These are phyloP conservation scores for Pythium volutum DNA, from an alignment of 352 stramenopile genomes.

Conservation along the genomic window DNA sequence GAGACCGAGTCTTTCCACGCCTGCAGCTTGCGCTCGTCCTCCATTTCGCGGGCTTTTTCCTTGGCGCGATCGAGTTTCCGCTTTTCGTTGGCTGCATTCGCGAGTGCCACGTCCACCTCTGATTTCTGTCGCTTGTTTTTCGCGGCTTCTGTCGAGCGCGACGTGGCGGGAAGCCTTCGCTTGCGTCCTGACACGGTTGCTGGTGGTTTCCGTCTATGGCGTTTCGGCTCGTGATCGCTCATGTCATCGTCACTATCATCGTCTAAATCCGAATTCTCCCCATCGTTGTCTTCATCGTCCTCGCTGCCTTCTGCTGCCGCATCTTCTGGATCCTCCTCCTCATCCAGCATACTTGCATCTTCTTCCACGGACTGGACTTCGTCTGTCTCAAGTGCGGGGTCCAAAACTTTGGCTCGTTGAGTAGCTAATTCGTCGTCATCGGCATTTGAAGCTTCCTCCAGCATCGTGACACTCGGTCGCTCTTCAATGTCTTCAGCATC, in stretches of 20 bases:
- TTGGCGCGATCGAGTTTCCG: slow-evolving; percentile 15
- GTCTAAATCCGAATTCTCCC: slow-evolving; percentile 23
- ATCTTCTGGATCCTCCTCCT: slow-evolving; percentile 21
- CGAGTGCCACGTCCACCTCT: background rate
- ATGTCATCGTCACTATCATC: slow-evolving; percentile 35
- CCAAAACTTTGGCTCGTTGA: background rate
- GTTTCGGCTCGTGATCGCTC: slow-evolving; percentile 33
- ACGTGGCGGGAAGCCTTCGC: background rate
- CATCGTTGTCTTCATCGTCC: slow-evolving; percentile 29
- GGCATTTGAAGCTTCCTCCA: background rate
- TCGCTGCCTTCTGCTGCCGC: slow-evolving; percentile 24
- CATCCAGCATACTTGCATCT: slow-evolving; percentile 12
- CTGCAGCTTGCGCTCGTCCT: slow-evolving; percentile 91
- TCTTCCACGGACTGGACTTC: slow-evolving; percentile 8
- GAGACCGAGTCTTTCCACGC: slow-evolving; percentile 81
- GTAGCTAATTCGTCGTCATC: background rate
- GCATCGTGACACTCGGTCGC: background rate
- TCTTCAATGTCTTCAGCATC: background rate
- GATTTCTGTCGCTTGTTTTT: slow-evolving; percentile 3
- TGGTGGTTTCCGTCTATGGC: background rate
- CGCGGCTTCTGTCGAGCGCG: background rate
- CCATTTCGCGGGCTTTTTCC: slow-evolving; percentile 64
- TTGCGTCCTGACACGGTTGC: background rate
- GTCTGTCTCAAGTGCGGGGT: background rate
- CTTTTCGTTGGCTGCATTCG: slow-evolving; percentile 9